Base-by-base conservation (phyloP, 192 early-diverging fungal genomes). In the Spizellomyces punctatus region DNA sequence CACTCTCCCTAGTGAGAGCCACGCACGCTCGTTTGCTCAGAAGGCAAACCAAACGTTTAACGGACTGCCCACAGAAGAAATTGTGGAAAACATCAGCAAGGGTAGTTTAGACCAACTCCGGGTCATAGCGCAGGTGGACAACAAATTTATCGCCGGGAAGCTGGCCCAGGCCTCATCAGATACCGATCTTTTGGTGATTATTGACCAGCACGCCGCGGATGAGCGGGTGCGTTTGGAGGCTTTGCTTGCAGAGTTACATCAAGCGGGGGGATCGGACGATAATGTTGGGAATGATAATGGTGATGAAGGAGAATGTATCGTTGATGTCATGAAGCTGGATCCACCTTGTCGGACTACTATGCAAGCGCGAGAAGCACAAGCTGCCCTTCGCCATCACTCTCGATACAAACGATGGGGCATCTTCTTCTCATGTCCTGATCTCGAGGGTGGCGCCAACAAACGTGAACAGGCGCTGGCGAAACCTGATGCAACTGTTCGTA, bases 121-220 rank as follows among this genome's bases (percentile, higher is more conserved):
- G 43, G 85, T 90, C 6, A 73, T 93, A 48, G 80, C 81, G 0
- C 92, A 93, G 75, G 64, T 90, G 17, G 91, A 93, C 70, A 21
- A 55, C 27, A 91, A 92, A 67, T 93, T 89, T 61, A 89, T 93
- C 45, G 71, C 81, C 0, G 82, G 82, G 47, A 61, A 58, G 9
- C 63, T 88, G 46, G 22, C 67, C 17, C 27, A 8, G 8, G 3
- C 10, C 14, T 14, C 19, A 36, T 21, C 16, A 10, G 43, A 36
- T 8, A 17, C 21, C 21, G 54, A 54, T 27, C 46, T 9, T 58
- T 43, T 93, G 4, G 75, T 90, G 2, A 66, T 91, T 42, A 77
- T 92, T 19, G 92, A 93, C 66, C 92, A 93, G 73, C 92, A 93
- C 79, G 92, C 92, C 19, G 89, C 89, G 0, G 90, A 93, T 74